A percentile compares a stretch with the other conserved stretches of the same genome.
phyloP scores from a whole-genome alignment of 805 yeast species.

The Metschnikowia noctiluminum region DNA sequence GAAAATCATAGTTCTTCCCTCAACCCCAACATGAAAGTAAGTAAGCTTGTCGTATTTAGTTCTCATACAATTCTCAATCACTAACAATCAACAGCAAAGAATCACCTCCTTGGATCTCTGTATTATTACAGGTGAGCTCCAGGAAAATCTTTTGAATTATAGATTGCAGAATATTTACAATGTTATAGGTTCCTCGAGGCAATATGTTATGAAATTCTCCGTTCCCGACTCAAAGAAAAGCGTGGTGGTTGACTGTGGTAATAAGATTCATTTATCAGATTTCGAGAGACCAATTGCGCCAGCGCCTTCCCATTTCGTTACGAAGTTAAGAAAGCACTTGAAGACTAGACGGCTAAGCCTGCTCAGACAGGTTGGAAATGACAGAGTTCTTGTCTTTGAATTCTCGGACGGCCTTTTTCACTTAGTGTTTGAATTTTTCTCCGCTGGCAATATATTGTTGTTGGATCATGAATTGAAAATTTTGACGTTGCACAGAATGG shows the following conservation, averaged over 20 bases:
- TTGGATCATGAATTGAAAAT: constrained; percentile 68
- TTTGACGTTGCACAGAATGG: constrained; percentile 72
- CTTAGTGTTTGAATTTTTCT: constrained; percentile 84
- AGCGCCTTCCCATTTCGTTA: constrained; percentile 80
- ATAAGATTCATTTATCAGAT: constrained; percentile 72
- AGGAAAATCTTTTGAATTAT: constrained; percentile 52
- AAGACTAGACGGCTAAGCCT: constrained; percentile 74
- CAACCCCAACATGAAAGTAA: neutral
- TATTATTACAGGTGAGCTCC: constrained; percentile 65
- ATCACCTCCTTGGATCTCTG: constrained; percentile 80
- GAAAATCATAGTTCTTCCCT: neutral
- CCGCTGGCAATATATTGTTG: constrained; percentile 87
- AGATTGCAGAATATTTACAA: constrained; percentile 85
- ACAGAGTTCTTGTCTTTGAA: constrained; percentile 77
- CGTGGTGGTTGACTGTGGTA: constrained; percentile 82
- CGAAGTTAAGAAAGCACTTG: constrained; percentile 82
- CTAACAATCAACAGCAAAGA: constrained; percentile 57
- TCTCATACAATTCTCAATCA: neutral
- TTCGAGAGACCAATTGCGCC: constrained; percentile 79
- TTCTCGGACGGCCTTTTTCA: constrained; percentile 80
- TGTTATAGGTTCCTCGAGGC: constrained; percentile 64
- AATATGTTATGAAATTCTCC: constrained; percentile 75
- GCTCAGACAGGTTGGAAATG: constrained; percentile 71
- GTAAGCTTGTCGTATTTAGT: neutral
- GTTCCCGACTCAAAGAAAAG: constrained; percentile 77